phyloP scores from a whole-genome alignment of 2,329 filamentous ascomycete genomes.

The Aspergillus sp. region DNA sequence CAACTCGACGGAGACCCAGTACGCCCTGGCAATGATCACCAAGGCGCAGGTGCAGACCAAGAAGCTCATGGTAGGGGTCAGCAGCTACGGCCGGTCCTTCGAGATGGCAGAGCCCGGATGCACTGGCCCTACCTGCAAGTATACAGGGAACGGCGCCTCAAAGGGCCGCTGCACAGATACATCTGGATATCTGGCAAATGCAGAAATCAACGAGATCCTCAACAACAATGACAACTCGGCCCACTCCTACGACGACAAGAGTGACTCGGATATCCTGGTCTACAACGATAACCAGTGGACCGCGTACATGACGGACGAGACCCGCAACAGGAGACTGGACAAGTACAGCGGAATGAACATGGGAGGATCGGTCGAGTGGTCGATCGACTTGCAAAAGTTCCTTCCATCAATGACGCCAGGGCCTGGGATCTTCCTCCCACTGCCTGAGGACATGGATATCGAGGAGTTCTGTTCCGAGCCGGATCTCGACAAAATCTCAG shows the following conservation, averaged over 20 bases:
- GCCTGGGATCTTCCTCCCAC: too few relatives aligned
- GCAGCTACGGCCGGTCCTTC: neutral
- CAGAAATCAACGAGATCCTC: neutral
- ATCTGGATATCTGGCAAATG: neutral
- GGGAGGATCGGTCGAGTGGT: neutral
- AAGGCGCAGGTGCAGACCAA: neutral
- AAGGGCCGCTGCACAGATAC: neutral
- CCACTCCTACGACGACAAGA: neutral
- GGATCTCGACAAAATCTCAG: too few relatives aligned
- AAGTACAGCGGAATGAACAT: neutral
- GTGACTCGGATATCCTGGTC: neutral
- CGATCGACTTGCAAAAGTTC: neutral
- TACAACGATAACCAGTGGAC: neutral
- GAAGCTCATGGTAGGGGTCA: neutral
- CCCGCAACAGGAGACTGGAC: neutral
- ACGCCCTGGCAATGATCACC: constrained; percentile 30
- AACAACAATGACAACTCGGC: neutral
- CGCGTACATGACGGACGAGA: neutral
- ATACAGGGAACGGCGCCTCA: neutral
- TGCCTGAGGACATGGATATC: too few relatives aligned
- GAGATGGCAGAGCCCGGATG: neutral
- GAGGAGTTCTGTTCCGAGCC: too few relatives aligned
- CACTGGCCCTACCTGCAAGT: neutral
- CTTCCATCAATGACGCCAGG: too few relatives aligned
- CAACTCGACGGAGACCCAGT: constrained; percentile 39